A percentile compares a stretch with the other conserved stretches of the same genome.
Conservation (phyloP, 371 early-diverging fungal species). For the Mucor lusitanicus region DNA sequence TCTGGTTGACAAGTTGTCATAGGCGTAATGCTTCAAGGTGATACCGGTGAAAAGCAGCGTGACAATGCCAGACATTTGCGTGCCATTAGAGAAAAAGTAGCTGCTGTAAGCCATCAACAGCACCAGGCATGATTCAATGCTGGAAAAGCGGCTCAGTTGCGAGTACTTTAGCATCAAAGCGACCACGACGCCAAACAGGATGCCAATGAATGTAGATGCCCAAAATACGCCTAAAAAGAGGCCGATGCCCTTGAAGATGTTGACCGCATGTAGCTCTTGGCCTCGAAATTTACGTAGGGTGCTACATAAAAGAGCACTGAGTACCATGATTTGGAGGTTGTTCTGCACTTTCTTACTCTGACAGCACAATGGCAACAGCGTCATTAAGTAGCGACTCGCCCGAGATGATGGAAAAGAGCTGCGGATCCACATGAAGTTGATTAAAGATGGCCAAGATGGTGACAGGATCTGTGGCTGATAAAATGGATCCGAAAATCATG, state of each 20-base stretch:
- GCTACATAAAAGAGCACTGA: slow-evolving; percentile 29
- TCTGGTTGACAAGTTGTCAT: slow-evolving; percentile 79
- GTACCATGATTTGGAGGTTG: not conserved
- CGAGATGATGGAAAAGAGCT: slow-evolving; percentile 91
- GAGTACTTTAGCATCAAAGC: slow-evolving; percentile 84
- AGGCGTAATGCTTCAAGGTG: slow-evolving; percentile 89
- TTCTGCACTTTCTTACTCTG: slow-evolving; percentile 56
- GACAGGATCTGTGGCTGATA: slow-evolving; percentile 97
- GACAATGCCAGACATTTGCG: slow-evolving; percentile 90
- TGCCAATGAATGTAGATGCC: slow-evolving; percentile 83
- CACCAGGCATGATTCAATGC: slow-evolving; percentile 84
- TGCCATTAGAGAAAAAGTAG: slow-evolving; percentile 87
- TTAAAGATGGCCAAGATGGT: slow-evolving; percentile 93
- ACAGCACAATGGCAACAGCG: slow-evolving; percentile 94
- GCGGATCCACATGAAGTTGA: slow-evolving; percentile 89
- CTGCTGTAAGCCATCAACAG: slow-evolving; percentile 86
- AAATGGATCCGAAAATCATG: slow-evolving; percentile 89
- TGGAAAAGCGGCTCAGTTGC: slow-evolving; percentile 73
- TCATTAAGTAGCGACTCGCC: slow-evolving; percentile 95
- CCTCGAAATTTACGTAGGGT: slow-evolving; percentile 81
- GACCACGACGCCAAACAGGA: slow-evolving; percentile 72
- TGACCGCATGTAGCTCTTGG: slow-evolving; percentile 70
- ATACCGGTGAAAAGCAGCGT: slow-evolving; percentile 95
- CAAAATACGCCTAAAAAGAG: slow-evolving; percentile 81
- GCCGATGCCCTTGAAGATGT: slow-evolving; percentile 72